Conservation (phyloP, 176 grass and related monocot species). For the Eremochloa ophiuroides region DNA sequence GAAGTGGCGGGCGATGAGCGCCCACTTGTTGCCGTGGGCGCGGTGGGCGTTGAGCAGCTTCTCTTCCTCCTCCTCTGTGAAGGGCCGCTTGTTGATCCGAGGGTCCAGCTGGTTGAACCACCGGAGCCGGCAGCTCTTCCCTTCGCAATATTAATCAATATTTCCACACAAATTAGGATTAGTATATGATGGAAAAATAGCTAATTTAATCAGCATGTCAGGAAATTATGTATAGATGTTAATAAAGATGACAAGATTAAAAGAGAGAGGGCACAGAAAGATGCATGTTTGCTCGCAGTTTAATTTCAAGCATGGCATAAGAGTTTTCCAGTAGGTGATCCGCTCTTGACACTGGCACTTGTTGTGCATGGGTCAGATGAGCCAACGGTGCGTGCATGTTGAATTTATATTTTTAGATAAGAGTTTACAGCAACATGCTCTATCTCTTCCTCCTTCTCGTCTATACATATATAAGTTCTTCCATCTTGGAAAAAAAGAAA, state of each 20-base stretch:
- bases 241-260: background rate
- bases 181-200: no score
- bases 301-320: constrained; percentile 19
- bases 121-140: constrained; percentile 92
- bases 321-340: constrained; percentile 29
- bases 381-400: no score
- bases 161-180: no score
- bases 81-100: constrained; percentile 68
- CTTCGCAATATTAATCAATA: constrained; percentile 21
- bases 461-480: no score
- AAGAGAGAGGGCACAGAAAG: constrained; percentile 17
- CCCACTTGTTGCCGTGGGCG: constrained; percentile 80
- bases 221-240: no score
- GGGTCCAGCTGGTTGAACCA: constrained; percentile 96
- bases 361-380: no score
- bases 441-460: no score
- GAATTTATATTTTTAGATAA: no score
- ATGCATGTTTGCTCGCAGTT: background rate
- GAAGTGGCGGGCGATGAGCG: constrained; percentile 68
- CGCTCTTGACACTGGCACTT: constrained; percentile 34
- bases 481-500: background rate
- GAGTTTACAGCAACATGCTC: no score
- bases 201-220: background rate
- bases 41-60: constrained; percentile 61
- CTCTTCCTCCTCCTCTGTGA: constrained; percentile 75